phyloP scores from a whole-genome alignment of 257 asterid genomes.

The Fraxinus cuspidata region DNA sequence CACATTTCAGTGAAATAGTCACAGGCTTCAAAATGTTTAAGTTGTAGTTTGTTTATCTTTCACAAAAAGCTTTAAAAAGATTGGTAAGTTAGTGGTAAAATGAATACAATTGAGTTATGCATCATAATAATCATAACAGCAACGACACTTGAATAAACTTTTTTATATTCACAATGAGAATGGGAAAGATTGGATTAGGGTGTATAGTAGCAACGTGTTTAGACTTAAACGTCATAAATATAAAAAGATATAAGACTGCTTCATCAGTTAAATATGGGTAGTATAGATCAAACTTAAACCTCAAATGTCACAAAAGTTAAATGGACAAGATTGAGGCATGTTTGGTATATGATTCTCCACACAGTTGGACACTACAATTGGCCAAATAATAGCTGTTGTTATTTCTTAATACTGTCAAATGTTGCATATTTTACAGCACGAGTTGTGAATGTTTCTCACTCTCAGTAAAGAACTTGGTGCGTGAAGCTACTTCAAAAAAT shows the following conservation, averaged over 20 bases:
- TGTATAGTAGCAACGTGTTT: not conserved
- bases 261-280: not conserved
- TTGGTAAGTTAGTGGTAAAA: not conserved
- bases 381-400: not conserved
- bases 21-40: not conserved
- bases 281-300: not conserved
- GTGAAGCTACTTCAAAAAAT: not conserved
- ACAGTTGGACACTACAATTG: not conserved
- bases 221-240: slow-evolving; percentile 12
- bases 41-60: not conserved
- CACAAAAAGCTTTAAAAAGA: not conserved
- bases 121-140: slow-evolving; percentile 5
- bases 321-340: not conserved
- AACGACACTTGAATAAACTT: slow-evolving; percentile 10
- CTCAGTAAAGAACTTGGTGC: not conserved
- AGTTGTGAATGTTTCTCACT: not conserved
- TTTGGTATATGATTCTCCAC: not conserved
- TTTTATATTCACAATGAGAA: slow-evolving; percentile 19
- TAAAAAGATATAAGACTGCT: not conserved
- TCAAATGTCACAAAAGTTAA: not conserved
- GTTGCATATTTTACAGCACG: not conserved
- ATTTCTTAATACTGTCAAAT: not conserved
- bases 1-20: slow-evolving; percentile 2
- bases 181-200: not conserved
- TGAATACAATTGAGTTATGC: not conserved